A percentile compares a stretch with the other conserved stretches of the same genome.
Conservation (phyloP, 805 yeast genomes). For the Wickerhamiella parazyma region DNA sequence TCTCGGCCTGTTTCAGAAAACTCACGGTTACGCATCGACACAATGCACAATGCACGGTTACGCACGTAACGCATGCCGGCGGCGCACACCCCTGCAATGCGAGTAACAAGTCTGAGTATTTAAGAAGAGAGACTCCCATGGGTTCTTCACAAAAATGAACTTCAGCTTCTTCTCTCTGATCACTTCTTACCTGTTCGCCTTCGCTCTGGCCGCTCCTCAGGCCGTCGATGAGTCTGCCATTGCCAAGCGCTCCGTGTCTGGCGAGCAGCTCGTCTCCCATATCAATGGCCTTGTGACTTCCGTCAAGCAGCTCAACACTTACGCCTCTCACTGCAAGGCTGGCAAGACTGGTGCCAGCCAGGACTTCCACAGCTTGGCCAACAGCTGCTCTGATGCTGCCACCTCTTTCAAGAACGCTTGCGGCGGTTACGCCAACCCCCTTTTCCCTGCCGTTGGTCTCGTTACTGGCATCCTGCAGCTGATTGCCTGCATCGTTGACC, state of each 20-base stretch:
- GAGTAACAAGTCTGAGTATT: not conserved
- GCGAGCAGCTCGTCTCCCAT: not conserved
- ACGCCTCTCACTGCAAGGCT: not conserved
- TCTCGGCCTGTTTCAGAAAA: too few relatives aligned
- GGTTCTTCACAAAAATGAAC: not conserved
- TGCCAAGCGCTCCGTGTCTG: not conserved
- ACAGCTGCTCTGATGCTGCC: not conserved
- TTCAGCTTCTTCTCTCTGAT: constrained; percentile 4
- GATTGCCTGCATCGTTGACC: not conserved
- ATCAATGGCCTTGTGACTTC: not conserved
- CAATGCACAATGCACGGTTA: too few relatives aligned
- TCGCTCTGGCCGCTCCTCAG: constrained; percentile 4
- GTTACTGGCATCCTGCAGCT: not conserved
- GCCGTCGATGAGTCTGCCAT: not conserved
- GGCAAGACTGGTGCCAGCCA: not conserved
- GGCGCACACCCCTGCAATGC: not conserved
- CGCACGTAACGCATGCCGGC: not conserved
- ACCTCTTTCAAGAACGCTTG: not conserved
- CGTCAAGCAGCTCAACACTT: not conserved
- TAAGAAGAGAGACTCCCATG: not conserved
- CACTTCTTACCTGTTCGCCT: constrained; percentile 8
- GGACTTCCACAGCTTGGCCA: not conserved
- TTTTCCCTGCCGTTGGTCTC: not conserved
- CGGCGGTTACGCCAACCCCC: not conserved
- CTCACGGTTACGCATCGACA: too few relatives aligned